phyloP scores from a whole-genome alignment of 1,139 yeast genomes.

The Candida buenavistaensis region DNA sequence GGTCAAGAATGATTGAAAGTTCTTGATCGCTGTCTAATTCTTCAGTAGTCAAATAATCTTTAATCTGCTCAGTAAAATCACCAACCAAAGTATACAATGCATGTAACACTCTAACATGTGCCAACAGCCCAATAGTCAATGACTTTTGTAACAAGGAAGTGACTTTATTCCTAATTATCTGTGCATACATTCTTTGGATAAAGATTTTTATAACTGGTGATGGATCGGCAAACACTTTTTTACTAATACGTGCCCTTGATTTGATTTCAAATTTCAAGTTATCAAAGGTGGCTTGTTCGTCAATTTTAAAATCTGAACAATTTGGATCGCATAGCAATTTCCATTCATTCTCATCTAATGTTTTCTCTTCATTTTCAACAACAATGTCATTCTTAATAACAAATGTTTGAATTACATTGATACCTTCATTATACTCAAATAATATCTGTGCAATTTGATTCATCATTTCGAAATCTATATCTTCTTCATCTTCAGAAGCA shows the following conservation, averaged over 20 bases:
- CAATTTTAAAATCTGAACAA: conserved; percentile 27
- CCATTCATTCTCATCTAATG: conserved; percentile 42
- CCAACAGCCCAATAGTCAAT: conserved; percentile 61
- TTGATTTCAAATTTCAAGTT: conserved; percentile 47
- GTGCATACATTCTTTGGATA: conserved; percentile 77
- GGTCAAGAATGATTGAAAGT: conserved; percentile 64
- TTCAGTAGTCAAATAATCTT: conserved; percentile 53
- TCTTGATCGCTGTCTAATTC: conserved; percentile 45
- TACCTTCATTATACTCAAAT: conserved; percentile 82
- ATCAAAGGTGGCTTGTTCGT: conserved; percentile 27
- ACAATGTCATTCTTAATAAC: conserved; percentile 73
- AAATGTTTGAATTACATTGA: conserved; percentile 77
- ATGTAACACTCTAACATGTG: conserved; percentile 78
- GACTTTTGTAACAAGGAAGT: conserved; percentile 66
- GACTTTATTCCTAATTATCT: conserved; percentile 67
- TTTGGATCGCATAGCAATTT: conserved; percentile 37
- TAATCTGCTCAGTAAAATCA: conserved; percentile 65
- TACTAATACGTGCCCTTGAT: conserved; percentile 72
- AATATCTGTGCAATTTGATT: conserved; percentile 77
- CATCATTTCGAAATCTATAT: conserved; percentile 62
- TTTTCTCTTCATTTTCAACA: conserved; percentile 29
- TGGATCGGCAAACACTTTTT: conserved; percentile 70
- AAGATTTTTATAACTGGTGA: conserved; percentile 67
- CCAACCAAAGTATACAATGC: conserved; percentile 60
- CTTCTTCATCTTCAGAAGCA: conserved; percentile 48